Base-by-base conservation (phyloP, 805 yeast genomes). In the Candida arabinofermentans region DNA sequence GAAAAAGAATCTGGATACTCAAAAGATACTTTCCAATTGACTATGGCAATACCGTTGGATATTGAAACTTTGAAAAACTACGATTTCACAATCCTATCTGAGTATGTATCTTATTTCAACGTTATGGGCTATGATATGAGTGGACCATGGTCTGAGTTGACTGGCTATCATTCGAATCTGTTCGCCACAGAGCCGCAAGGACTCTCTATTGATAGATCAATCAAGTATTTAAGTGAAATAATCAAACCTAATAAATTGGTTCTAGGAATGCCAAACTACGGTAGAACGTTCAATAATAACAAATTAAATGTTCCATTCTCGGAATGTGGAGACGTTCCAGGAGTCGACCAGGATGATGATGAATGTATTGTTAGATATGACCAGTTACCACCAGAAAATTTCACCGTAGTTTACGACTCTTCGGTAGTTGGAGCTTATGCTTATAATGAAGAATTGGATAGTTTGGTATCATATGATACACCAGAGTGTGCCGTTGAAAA, bases 71-170 rank as follows among this genome's bases (percentile, higher is more conserved):
- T 81, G 14, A 39, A 51, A 3, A 47, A 59, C 5, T 65, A 83
- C 39, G 61, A 72, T 5, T 53, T 89, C 2, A 38, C 47, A 1
- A 71, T 70, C n/a, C 71, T 91, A 74, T 82, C 83, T 49, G 55
- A 58, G 19, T 70, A 71, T 50, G 55, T 93, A 14, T 66, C 78
- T 16, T 77, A 78, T 50, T 89, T 90, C 84, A 90, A 91, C 58
- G 59, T 93, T 44, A 91, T 91, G 98, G 79, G 93, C 16, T 91
- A 93, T 60, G 98, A 93, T 59, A 85, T 81, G 52, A 65, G 81
- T 2, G 98, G 97, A 0, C 69, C 75, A 8, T 87, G 96, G 95
- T 79, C 86, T 1, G 53, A 59, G 0, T 48, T 36, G 3, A 75
- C 83, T 0, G 82, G 74, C 2, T 83, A 77, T 55, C 96, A 87